These are phyloP conservation scores for Trypanosoma boissoni DNA, from an alignment of 208 protist genomes.

Conservation along the genomic window DNA sequence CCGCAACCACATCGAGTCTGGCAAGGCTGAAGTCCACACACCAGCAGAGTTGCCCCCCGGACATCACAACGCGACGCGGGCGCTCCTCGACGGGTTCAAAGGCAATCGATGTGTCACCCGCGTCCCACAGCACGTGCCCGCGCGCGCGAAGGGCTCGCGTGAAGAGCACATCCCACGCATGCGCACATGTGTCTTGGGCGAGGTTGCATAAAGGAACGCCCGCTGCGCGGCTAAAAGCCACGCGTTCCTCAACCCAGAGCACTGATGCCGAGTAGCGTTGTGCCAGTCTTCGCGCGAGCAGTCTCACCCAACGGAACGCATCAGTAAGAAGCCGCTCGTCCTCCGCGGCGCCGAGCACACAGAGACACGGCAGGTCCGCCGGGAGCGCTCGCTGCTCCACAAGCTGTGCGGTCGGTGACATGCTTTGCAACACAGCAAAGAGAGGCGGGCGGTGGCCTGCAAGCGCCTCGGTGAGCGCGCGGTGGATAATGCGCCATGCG, in stretches of 20 bases:
- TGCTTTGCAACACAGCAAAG: conserved; percentile 77
- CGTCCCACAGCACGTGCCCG: conserved; percentile 80
- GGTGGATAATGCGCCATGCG: conserved; percentile 66
- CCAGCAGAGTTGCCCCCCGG: conserved; percentile 78
- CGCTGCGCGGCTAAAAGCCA: conserved; percentile 73
- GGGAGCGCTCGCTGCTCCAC: conserved; percentile 68
- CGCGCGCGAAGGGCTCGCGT: conserved; percentile 66
- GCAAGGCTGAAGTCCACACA: conserved; percentile 85
- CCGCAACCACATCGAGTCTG: conserved; percentile 81
- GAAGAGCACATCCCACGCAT: conserved; percentile 84
- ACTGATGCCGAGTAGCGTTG: conserved; percentile 80
- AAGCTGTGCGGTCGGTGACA: conserved; percentile 45
- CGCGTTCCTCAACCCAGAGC: conserved; percentile 81
- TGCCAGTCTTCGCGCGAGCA: conserved; percentile 61
- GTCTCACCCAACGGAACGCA: conserved; percentile 75
- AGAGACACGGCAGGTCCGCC: conserved; percentile 56
- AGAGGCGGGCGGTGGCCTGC: conserved; percentile 43
- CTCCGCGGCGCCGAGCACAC: conserved; percentile 72
- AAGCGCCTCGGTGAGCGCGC: conserved; percentile 43
- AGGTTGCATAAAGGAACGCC: conserved; percentile 88
- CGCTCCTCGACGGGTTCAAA: conserved; percentile 81
- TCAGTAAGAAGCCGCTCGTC: conserved; percentile 84
- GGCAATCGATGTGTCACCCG: conserved; percentile 51
- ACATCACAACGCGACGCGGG: conserved; percentile 73
- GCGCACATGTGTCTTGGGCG: conserved; percentile 79